Base-by-base conservation (phyloP, 2,329 filamentous ascomycete genomes). In the Seiridium unicorne region DNA sequence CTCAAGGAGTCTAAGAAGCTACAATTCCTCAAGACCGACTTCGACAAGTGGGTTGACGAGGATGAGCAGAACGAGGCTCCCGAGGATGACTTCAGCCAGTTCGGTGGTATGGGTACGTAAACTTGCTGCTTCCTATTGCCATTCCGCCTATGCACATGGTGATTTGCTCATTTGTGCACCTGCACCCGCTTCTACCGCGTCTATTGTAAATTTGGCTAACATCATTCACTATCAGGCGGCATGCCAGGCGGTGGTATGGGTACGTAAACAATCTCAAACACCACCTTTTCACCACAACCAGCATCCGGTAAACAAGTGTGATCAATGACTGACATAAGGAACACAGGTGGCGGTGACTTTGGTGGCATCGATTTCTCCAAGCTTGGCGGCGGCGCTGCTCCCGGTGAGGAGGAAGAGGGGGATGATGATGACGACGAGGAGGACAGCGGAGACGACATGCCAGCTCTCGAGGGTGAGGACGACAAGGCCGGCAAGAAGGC, bases 41-140 rank as follows among this genome's bases (percentile, higher is more conserved):
- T 99, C 71, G 93, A 97, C 83, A 97, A 97, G 90, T 97, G 93
- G 93, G 91, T 97, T 71, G 93, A 97, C 69, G 92, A 97, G 86
- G 93, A 99, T 74, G 95, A 99, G 86, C 95, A 99, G 82, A 90
- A 98, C 73, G 93, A 92, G 78, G 89, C 86, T 62, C 82, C 86
- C 54, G 92, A 96, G 66, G 93, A 96, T 60, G 93, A 97, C 76
- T 79, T 88, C 68, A 85, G 84, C 65, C 82, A 87, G 74, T 88
- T 86, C 68, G 86, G 83, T 61, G 86, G 86, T 65, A 90, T 87
- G 85, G 84, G 84, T 81, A 75, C 72, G 82, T 83, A 57, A 66
- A 55, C 49, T 6, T 26, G 7, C 49, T 8, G 26, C 18, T 26
- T 10, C 49, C 32, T 32, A 11, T 26, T 53, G 46, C 10, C 8